Evolutionary conservation across 2,329 filamentous ascomycete genomes (phyloP).

Genomic region (Paracoccidioides brasiliensis): DNA sequence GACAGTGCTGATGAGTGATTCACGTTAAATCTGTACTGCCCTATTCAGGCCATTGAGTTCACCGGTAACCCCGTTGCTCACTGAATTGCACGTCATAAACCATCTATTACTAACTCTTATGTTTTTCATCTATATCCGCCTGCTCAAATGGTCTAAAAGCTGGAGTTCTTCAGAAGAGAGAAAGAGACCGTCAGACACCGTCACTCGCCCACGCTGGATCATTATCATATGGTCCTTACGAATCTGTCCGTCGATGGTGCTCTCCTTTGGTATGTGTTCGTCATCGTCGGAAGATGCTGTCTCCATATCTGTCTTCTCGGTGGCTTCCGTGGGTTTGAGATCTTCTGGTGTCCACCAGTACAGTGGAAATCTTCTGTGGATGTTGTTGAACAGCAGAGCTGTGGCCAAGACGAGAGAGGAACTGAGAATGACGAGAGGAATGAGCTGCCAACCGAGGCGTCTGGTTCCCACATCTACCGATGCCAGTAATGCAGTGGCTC

Average conservation of each 20-base stretch:
- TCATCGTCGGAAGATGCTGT: conserved; percentile 10
- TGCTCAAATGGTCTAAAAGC: conserved; percentile 22
- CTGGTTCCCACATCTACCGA: conserved; percentile 45
- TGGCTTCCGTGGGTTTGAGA: conserved; percentile 14
- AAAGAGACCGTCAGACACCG: conserved; percentile 22
- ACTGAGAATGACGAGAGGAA: conserved; percentile 51
- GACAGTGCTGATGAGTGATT: neutral
- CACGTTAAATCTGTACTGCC: neutral
- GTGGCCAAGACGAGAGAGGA: conserved; percentile 47
- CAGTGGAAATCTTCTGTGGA: conserved; percentile 51
- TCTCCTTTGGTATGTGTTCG: conserved; percentile 11
- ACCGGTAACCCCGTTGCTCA: neutral
- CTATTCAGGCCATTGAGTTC: neutral
- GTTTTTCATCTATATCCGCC: conserved; percentile 17
- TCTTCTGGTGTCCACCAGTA: conserved; percentile 49
- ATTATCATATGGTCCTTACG: conserved; percentile 16
- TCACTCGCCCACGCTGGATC: conserved; percentile 19
- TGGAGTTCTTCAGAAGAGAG: conserved; percentile 22
- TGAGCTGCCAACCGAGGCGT: conserved; percentile 53
- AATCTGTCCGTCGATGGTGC: conserved; percentile 6
- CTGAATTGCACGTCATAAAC: neutral
- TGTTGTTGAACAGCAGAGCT: conserved; percentile 55
- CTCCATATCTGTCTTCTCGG: conserved; percentile 11
- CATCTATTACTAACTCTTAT: conserved; percentile 2
- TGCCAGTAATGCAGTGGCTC: conserved; percentile 58